phyloP scores from a whole-genome alignment of 2,329 filamentous ascomycete species.

The Emergomyces pasteurianus region DNA sequence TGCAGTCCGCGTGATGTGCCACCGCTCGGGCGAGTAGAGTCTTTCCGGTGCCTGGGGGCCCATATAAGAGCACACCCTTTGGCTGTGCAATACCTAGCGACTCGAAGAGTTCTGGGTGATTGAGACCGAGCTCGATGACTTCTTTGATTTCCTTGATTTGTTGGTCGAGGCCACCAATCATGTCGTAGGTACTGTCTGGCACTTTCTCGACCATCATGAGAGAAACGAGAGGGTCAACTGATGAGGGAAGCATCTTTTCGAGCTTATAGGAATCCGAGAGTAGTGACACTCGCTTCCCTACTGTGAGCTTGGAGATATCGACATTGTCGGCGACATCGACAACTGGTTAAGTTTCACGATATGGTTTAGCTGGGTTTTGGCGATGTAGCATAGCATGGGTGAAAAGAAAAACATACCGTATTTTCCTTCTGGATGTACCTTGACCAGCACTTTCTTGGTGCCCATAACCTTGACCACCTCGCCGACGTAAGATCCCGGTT shows the following conservation, averaged over 20 bases:
- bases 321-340: constrained; percentile 92
- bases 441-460: constrained; percentile 97
- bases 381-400: background rate
- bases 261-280: constrained; percentile 97
- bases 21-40: constrained; percentile 90
- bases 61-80: constrained; percentile 93
- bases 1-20: constrained; percentile 96
- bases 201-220: constrained; percentile 99
- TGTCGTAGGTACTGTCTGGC: constrained; percentile 98
- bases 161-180: constrained; percentile 97
- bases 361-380: constrained; percentile 73
- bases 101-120: constrained; percentile 97
- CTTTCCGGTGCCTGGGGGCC: constrained; percentile 93
- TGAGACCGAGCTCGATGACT: constrained; percentile 95
- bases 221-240: constrained; percentile 93
- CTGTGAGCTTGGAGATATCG: constrained; percentile 88
- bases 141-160: constrained; percentile 99
- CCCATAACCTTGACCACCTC: constrained; percentile 99
- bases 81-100: constrained; percentile 97
- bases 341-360: constrained; percentile 55
- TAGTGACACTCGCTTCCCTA: constrained; percentile 93
- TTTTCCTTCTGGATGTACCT: constrained; percentile 99
- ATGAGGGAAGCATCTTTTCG: constrained; percentile 96
- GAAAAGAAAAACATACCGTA: constrained; percentile 57
- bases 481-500: constrained; percentile 94